phyloP scores from a whole-genome alignment of 768 basidiomycete genomes.

The Favolaschia claudopus region DNA sequence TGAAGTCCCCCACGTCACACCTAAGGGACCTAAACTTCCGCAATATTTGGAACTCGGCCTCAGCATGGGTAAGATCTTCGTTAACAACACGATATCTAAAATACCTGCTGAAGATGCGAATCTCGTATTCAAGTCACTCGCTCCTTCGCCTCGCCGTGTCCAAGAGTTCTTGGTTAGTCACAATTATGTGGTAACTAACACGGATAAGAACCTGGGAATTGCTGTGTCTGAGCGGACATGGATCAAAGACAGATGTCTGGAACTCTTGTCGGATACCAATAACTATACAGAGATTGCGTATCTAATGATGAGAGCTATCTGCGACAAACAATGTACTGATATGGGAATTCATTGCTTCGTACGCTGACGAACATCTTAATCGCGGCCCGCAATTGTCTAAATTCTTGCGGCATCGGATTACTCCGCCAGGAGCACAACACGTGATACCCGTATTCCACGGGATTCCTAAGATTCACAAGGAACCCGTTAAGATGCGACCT shows the following conservation, averaged over 20 bases:
- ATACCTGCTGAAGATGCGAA: slow-evolving; percentile 18
- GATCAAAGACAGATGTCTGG: slow-evolving; percentile 28
- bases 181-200: slow-evolving; percentile 31
- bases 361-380: background rate
- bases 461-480: slow-evolving; percentile 45
- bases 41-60: slow-evolving; percentile 28
- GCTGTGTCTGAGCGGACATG: slow-evolving; percentile 30
- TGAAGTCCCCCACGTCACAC: slow-evolving; percentile 12
- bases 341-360: slow-evolving; percentile 3
- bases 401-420: slow-evolving; percentile 16
- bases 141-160: slow-evolving; percentile 14
- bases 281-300: slow-evolving; percentile 13
- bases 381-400: slow-evolving; percentile 17
- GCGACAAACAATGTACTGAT: slow-evolving; percentile 1
- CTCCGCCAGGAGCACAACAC: slow-evolving; percentile 7
- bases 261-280: slow-evolving; percentile 6
- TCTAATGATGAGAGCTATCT: background rate
- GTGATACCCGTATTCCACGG: slow-evolving; percentile 31
- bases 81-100: slow-evolving; percentile 16
- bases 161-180: slow-evolving; percentile 24
- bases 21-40: slow-evolving; percentile 14
- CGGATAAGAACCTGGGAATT: slow-evolving; percentile 37
- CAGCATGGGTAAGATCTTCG: slow-evolving; percentile 17
- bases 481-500: slow-evolving; percentile 36
- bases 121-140: slow-evolving; percentile 3